Percentiles rank a stretch among this genome's conserved stretches.
Conservation (phyloP, 2,329 filamentous ascomycete genomes). For the Penicillium brasilianum region DNA sequence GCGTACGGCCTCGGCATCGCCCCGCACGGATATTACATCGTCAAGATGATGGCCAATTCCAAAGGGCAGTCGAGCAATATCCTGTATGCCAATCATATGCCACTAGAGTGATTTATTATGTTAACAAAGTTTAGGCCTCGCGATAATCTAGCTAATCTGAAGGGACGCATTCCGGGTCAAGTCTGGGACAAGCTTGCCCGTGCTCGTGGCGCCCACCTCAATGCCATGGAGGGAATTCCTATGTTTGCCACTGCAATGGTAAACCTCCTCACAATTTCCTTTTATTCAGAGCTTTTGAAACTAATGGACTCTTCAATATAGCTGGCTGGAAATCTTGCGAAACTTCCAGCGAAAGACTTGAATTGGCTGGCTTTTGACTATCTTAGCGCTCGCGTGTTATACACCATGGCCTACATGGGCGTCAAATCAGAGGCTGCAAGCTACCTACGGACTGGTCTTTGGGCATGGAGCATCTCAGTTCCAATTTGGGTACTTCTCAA, state of each 20-base stretch:
- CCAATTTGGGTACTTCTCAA: constrained; percentile 40
- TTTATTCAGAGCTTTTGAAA: not conserved
- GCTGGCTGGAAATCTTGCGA: constrained; percentile 42
- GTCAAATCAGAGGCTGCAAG: constrained; percentile 38
- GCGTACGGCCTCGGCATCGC: constrained; percentile 38
- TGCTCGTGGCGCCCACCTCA: constrained; percentile 40
- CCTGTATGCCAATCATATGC: constrained; percentile 16
- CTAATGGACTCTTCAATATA: not conserved
- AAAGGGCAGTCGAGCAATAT: constrained; percentile 38
- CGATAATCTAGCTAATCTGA: constrained; percentile 38
- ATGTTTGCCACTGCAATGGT: constrained; percentile 43
- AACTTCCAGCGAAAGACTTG: constrained; percentile 37
- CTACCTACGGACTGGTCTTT: constrained; percentile 41
- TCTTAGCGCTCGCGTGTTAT: constrained; percentile 38
- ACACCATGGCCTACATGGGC: constrained; percentile 43
- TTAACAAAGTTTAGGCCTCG: constrained; percentile 33
- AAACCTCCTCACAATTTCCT: too few relatives aligned
- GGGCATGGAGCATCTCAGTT: constrained; percentile 41
- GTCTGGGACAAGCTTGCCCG: constrained; percentile 34
- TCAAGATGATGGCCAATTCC: constrained; percentile 39
- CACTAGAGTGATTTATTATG: not conserved
- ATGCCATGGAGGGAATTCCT: constrained; percentile 42
- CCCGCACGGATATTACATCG: constrained; percentile 39
- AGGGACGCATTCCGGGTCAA: constrained; percentile 31
- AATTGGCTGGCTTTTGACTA: constrained; percentile 42